These are phyloP conservation scores for Triticum dicoccoides DNA, from an alignment of 176 grass and related monocot species.

Conservation along the genomic window DNA sequence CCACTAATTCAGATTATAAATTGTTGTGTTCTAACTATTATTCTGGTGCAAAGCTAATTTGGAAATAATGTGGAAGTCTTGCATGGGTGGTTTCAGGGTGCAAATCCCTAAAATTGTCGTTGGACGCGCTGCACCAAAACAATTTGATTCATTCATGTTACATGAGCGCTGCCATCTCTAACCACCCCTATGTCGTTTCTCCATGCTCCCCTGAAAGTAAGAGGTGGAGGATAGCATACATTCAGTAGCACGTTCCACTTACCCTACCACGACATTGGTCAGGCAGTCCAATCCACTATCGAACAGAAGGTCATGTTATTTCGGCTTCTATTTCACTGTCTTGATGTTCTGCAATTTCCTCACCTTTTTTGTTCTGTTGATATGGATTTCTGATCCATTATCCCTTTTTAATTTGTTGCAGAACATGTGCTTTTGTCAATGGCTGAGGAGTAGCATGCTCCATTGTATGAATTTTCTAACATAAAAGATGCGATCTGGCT, in stretches of 20 bases:
- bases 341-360: neutral
- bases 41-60: no score
- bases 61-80: no score
- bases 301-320: neutral
- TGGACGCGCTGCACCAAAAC: neutral
- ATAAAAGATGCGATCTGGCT: neutral
- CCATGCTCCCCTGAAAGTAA: neutral
- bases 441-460: neutral
- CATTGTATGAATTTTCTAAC: neutral
- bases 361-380: no score
- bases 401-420: neutral
- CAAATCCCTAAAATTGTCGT: no score
- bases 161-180: neutral
- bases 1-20: no score
- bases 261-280: neutral
- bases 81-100: no score
- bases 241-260: neutral
- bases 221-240: neutral
- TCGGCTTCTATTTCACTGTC: neutral
- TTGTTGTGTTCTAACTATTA: no score
- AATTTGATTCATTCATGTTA: neutral
- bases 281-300: neutral
- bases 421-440: neutral
- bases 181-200: neutral
- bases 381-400: no score